Percentiles rank a stretch among this genome's conserved stretches.
These are phyloP conservation scores for Anisogramma anomala DNA, from an alignment of 2,329 filamentous ascomycete genomes.

Conservation along the genomic window DNA sequence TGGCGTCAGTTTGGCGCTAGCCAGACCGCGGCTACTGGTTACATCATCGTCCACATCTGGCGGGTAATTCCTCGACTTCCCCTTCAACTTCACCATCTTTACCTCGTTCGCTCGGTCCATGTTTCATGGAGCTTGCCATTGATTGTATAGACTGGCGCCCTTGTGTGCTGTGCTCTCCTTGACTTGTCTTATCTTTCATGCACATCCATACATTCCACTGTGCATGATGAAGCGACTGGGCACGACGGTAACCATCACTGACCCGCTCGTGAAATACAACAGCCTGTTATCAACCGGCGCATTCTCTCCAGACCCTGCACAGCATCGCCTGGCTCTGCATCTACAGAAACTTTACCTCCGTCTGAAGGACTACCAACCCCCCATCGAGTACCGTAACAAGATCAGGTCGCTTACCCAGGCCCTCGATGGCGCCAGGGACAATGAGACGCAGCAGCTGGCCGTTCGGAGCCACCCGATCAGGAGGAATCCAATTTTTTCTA, in stretches of 20 bases:
- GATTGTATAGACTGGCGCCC: not conserved
- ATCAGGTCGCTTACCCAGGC: constrained; percentile 47
- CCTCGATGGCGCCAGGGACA: constrained; percentile 26
- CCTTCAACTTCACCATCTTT: no score
- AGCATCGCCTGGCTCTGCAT: constrained; percentile 63
- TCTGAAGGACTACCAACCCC: constrained; percentile 68
- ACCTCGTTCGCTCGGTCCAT: no score
- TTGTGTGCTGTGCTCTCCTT: not conserved
- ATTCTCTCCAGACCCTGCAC: constrained; percentile 57
- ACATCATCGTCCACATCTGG: no score
- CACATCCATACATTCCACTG: constrained; percentile 11
- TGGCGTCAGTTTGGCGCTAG: no score
- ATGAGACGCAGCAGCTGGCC: constrained; percentile 31
- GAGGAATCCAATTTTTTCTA: constrained; percentile 45
- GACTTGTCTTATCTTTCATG: not conserved
- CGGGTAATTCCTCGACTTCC: no score
- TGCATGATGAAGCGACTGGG: constrained; percentile 24
- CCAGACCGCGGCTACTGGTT: no score
- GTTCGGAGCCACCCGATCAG: constrained; percentile 43
- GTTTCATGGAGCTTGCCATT: no score
- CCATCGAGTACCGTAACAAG: constrained; percentile 54
- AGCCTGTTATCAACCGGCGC: constrained; percentile 55
- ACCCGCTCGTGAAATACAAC: constrained; percentile 67
- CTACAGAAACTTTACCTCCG: constrained; percentile 65
- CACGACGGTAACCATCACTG: constrained; percentile 49